A percentile compares a stretch with the other conserved stretches of the same genome.
Evolutionary conservation across 352 stramenopile species (phyloP).

Genomic region (Globisporangium nagaii): DNA sequence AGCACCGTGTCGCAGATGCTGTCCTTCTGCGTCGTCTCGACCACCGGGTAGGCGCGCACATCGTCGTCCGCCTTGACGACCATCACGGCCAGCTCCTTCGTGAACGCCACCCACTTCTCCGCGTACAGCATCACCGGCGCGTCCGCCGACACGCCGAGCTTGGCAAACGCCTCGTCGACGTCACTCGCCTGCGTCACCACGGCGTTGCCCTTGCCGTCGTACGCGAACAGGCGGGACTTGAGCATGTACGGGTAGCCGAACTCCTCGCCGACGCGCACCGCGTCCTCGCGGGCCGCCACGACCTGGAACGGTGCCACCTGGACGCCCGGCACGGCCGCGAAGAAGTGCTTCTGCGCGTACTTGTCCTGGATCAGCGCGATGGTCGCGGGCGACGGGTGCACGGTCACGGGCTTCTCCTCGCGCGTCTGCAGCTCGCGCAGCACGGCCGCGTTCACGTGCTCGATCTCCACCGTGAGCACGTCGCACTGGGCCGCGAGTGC

Average conservation of each 20-base stretch:
- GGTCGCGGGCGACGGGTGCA: constrained; percentile 86
- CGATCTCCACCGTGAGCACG: constrained; percentile 97
- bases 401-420: constrained; percentile 19
- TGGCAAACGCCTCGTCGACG: constrained; percentile 79
- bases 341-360: constrained; percentile 93
- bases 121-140: constrained; percentile 72
- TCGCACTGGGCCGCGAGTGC: constrained; percentile 82
- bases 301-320: constrained; percentile 49
- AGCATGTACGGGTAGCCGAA: constrained; percentile 98
- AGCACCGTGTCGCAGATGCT: constrained; percentile 97
- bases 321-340: constrained; percentile 37
- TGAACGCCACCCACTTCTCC: constrained; percentile 97
- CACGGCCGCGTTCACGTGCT: constrained; percentile 95
- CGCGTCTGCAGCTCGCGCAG: constrained; percentile 83
- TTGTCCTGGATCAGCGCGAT: constrained; percentile 98
- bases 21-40: constrained; percentile 96
- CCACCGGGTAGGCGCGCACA: constrained; percentile 91
- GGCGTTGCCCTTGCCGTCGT: constrained; percentile 97
- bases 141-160: constrained; percentile 47
- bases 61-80: constrained; percentile 85
- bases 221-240: constrained; percentile 94
- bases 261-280: constrained; percentile 29
- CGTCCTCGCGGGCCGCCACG: constrained; percentile 38
- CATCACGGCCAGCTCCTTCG: constrained; percentile 96
- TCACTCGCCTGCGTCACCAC: constrained; percentile 81